Base-by-base conservation (phyloP, 2,329 filamentous ascomycete genomes). In the Fusarium concolor region DNA sequence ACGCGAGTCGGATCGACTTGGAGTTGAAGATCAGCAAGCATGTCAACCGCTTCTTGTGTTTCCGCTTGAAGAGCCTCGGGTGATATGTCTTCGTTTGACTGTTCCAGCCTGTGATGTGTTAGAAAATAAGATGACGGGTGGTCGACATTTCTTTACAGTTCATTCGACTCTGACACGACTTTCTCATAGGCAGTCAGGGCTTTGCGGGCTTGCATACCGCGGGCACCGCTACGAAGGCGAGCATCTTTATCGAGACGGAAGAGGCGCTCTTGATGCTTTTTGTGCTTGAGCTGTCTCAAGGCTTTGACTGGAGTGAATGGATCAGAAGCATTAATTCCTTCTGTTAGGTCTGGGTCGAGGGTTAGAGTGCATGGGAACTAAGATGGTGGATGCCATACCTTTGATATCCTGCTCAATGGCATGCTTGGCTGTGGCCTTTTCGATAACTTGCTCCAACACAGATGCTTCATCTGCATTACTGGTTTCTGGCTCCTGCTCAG, bases 201-300 rank as follows among this genome's bases (percentile, higher is more conserved):
- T 72, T 96, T 95, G n/a, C 92, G 84, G 0, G 92, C 92, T 62
- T 90, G 86, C 75, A 91, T 81, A 0, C 93, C 93, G 41, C 93
- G 82, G 2, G 91, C 86, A 33, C 93, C 93, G 72, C 92, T 95
- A 51, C 92, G 84, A 39, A 93, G 79, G 41, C 88, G 84, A 10
- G 92, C 92, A 74, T 93, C 89, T 68, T 94, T 92, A 72, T 92
- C 89, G 1, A 89, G 85, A 20, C 89, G 84, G 56, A 91, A 92
- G 5, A 94, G 80, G 9, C 87, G 84, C 71, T 86, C 85, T 67
- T 87, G 84, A 37, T 91, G 81, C 22, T 88, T 83, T 64, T 89
- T 85, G 71, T 92, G 86, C 26, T 85, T 86, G 26, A 94, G 78
- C 50, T 82, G 82, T 20, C 92, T 85, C 35, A 91, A 81, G 0